Base-by-base conservation (phyloP, 176 grass and related monocot genomes). In the Aegilops speltoides region DNA sequence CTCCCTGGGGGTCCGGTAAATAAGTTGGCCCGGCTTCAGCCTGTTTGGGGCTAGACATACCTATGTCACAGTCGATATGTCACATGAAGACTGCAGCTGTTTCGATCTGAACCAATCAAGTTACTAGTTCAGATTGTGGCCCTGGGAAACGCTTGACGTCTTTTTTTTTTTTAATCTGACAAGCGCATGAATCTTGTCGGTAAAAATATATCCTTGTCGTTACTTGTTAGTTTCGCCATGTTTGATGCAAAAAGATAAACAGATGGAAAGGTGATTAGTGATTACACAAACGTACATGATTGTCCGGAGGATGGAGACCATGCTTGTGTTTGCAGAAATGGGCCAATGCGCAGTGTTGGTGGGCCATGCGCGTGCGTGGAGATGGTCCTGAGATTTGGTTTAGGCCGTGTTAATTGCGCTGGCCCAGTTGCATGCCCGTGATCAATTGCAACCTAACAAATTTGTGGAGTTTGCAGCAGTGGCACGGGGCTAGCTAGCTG, bases 361-460 rank as follows among this genome's bases (percentile, higher is more conserved):
- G 89, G 89, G 9, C 73, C 79, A 63, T 50, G 61, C 24, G 13
- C 31, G 72, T 50, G 25, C 75, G 50, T 31, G 38, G 19, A 11
- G 45, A 90, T 91, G 77, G 86, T 88, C 89, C 89, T 77, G 31
- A 45, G 77, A 80, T 88, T 70, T 70, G 76, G 57, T 64, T 85
- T 67, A 37, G 23, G 54, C 23, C 32, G 74, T 12, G 75, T 29
- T 29, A 32, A 37, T 75, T 66, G 57, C 16, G 10, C 37, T 75
- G 85, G 89, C 84, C 84, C 85, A 57, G 41, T 15, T 72, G 33
- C 74, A 6, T 24, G 32, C 68, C 48, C 8, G 68, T 32, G 54
- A 69, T 85, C 1, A 88, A 82, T 77, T 71, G 81, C 82, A 88
- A 70, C 69, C 14, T 12, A 88, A 77, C 82, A 67, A 83, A 79